Evolutionary conservation across 2,329 filamentous ascomycete species (phyloP).

Genomic region (Sphaerostilbella broomeana): DNA sequence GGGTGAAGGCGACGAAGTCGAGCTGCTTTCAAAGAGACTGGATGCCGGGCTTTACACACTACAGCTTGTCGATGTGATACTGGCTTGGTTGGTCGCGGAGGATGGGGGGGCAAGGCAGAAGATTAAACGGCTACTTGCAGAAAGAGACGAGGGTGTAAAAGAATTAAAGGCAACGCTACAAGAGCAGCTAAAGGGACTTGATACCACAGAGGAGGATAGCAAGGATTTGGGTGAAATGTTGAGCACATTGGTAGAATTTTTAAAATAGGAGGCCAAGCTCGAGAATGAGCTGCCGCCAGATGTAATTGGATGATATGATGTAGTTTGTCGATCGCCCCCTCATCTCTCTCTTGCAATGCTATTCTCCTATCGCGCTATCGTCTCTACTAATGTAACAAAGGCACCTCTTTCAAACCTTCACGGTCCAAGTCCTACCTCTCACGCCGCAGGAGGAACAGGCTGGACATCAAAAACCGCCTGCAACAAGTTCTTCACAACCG

Average conservation of each 20-base stretch:
- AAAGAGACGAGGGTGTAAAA: constrained; percentile 58
- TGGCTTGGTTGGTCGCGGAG: constrained; percentile 90
- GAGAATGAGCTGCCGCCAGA: too few relatives aligned
- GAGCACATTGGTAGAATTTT: constrained; percentile 43
- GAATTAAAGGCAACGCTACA: constrained; percentile 62
- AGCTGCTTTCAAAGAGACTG: constrained; percentile 67
- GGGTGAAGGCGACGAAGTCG: constrained; percentile 40
- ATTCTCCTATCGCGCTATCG: too few relatives aligned
- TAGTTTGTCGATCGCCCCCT: too few relatives aligned
- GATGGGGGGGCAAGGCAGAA: constrained; percentile 66
- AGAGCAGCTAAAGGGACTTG: constrained; percentile 47
- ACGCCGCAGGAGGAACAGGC: constrained; percentile 49
- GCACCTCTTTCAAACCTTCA: not conserved
- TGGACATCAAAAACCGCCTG: constrained; percentile 79
- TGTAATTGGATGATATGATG: too few relatives aligned
- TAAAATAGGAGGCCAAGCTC: too few relatives aligned
- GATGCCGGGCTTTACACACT: constrained; percentile 80
- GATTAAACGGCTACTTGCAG: constrained; percentile 57
- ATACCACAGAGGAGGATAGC: constrained; percentile 52
- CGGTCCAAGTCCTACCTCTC: constrained; percentile 8
- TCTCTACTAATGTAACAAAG: too few relatives aligned
- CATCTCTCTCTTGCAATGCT: too few relatives aligned
- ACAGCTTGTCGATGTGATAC: constrained; percentile 74
- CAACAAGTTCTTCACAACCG: constrained; percentile 78
- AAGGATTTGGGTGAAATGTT: constrained; percentile 53